Conservation (phyloP, 768 basidiomycete species). For the Psilocybe azurescens region DNA sequence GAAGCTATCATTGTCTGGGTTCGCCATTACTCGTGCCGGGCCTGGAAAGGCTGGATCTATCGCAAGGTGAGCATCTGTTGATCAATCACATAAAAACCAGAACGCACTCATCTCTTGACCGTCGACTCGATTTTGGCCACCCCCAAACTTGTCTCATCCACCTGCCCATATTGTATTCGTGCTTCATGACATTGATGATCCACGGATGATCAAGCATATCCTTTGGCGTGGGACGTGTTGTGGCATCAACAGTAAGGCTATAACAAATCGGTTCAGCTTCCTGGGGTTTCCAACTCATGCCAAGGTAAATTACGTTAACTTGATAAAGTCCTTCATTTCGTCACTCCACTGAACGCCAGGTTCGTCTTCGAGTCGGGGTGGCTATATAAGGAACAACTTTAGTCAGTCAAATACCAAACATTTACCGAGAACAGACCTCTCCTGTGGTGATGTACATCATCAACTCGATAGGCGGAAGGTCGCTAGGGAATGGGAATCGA, state of each 20-base stretch:
- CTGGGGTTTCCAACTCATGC: slow-evolving; percentile 1
- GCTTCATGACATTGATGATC: slow-evolving; percentile 77
- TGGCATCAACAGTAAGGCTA: slow-evolving; percentile 75
- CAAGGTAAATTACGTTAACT: slow-evolving; percentile 60
- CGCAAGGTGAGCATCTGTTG: background rate
- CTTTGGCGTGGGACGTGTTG: slow-evolving; percentile 77
- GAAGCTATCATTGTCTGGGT: slow-evolving; percentile 9
- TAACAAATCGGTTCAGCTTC: slow-evolving; percentile 17
- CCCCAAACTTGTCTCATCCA: slow-evolving; percentile 90
- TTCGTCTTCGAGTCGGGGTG: slow-evolving; percentile 84
- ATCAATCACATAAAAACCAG: background rate
- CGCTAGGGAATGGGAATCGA: slow-evolving; percentile 92
- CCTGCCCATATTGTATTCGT: slow-evolving; percentile 86
- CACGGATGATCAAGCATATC: slow-evolving; percentile 87
- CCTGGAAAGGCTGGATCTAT: slow-evolving; percentile 33
- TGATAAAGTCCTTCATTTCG: slow-evolving; percentile 93
- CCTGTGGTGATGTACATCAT: slow-evolving; percentile 88
- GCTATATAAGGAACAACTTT: slow-evolving; percentile 46
- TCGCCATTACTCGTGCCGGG: slow-evolving; percentile 34
- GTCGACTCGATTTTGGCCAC: slow-evolving; percentile 61
- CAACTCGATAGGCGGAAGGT: slow-evolving; percentile 92
- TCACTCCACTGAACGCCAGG: slow-evolving; percentile 72
- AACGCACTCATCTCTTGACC: slow-evolving; percentile 50
- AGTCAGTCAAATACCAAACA: slow-evolving; percentile 9
- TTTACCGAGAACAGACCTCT: slow-evolving; percentile 53